phyloP scores from a whole-genome alignment of 2,329 filamentous ascomycete genomes.

The Neopestalotiopsis sp. region DNA sequence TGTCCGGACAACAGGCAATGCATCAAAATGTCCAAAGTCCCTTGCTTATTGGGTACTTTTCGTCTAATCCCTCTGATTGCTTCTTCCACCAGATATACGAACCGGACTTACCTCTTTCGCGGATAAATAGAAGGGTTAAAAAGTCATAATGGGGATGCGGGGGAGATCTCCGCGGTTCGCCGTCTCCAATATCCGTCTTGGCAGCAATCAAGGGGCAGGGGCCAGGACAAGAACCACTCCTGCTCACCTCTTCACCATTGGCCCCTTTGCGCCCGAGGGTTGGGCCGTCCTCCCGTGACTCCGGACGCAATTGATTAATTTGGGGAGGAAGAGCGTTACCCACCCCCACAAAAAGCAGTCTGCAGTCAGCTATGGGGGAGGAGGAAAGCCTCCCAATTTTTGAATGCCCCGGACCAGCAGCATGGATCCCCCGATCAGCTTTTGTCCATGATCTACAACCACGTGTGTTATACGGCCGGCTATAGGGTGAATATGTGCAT shows the following conservation, averaged over 20 bases:
- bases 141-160: background rate
- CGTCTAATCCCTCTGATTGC: background rate
- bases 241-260: background rate
- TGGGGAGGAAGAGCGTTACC: background rate
- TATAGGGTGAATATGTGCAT: background rate
- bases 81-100: background rate
- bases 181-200: constrained; percentile 16
- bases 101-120: background rate
- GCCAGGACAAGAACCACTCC: background rate
- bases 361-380: no score
- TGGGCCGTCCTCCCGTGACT: constrained; percentile 8
- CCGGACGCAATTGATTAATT: background rate
- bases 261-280: background rate
- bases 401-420: background rate
- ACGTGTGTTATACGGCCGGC: background rate
- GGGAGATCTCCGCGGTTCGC: constrained; percentile 5
- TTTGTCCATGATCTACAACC: background rate
- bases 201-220: background rate
- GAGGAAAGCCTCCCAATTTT: background rate
- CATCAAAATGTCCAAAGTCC: background rate
- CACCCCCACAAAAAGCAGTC: background rate
- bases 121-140: background rate
- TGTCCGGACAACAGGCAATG: background rate
- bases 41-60: background rate
- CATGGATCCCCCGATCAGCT: background rate